Evolutionary conservation across 176 grass and related monocot genomes (phyloP), one percentile per base, ranked within the genome.

Genomic region (Aegilops longissima): DNA sequence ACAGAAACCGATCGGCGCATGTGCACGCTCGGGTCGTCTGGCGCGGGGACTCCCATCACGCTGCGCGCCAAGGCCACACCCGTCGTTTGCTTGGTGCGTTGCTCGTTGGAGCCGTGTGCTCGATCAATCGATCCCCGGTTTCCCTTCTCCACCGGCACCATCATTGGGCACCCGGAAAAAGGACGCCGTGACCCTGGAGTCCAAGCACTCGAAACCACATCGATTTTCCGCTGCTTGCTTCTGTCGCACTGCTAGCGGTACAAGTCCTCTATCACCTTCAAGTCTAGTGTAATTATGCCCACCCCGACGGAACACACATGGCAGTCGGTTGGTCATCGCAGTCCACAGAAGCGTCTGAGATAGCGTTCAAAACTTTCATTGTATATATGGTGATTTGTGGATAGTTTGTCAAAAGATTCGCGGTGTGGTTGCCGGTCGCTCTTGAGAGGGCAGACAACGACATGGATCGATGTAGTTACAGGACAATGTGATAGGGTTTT

Each of bases 291-390:
- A 25, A 76, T 63, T 81, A 82, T 72, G 51, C 64, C 31, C 12
- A 12, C 8, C 62, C 59, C 20, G 51, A 54, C 44, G 4, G 10
- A 23, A 36, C 40, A 38, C 74, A 70, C 81, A 52, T 33, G 81
- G 30, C 54, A 42, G 51, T 40, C 61, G 65, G 42, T 18, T 14
- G 18, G 33, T 21, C 24, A 18, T 27, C 25, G 66, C 52, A 59
- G 75, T 51, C 85, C 85, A 13, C 69, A 54, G 70, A 88, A 71
- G 64, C 65, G 65, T 79, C 82, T 78, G 78, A 88, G 72, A 88
- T 85, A 88, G 86, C 73, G 86, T 88, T 91, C 90, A 88, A 92
- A 71, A 36, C 27, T 39, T 10, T n/a, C 13, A 59, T 29, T 69
- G 39, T 51, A 61, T 77, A 64, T 72, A 7, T 12, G 77, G 12